Evolutionary conservation across 2,329 filamentous ascomycete genomes (phyloP), one percentile per base, ranked within the genome.

Genomic region (Chrysoporthe cubensis): DNA sequence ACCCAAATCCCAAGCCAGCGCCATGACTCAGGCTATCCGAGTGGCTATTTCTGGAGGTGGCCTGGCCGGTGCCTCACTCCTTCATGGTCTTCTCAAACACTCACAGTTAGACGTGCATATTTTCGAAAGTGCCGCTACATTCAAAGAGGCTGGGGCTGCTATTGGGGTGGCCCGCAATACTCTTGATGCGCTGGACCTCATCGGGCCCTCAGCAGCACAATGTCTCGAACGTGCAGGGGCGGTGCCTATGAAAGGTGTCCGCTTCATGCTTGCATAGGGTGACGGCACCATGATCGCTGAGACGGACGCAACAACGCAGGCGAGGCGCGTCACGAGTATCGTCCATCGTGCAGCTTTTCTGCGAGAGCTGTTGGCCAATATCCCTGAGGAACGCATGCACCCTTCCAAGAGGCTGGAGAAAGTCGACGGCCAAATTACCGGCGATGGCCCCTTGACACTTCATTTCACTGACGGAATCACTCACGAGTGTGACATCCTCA

Each of bases 401-500:
- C 52, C 69, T 26, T 73, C 72, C 4, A 75, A 75, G 58, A 74
- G 70, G 64, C 71, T 75, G 0, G 18, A 67, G 0, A 59, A 2
- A 7, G 37, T 70, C 4, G 2, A 26, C 26, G 26, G 26, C 26
- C 26, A 26, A 26, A 68, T 71, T 1, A 65, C 50, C 21, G 59
- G 57, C 7, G 57, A 66, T 44, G 42, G 64, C 18, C 46, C 56
- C 21, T 4, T 73, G 3, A 71, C 62, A 1, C 65, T 75, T 1
- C 18, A 67, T 42, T 74, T 75, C 46, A 62, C 70, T 1, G 73
- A 74, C 21, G 70, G 69, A 0, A 72, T 65, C 11, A 72, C 67
- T 2, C 70, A 73, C 48, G 71, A 73, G 9, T 75, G 77, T 21
- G 78, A 81, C 65, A 70, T 80, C n/a, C 74, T 80, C 18, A 71